These are phyloP conservation scores for Mantamonas sphyraenae DNA, from an alignment of 78 protist species.

Conservation along the genomic window DNA sequence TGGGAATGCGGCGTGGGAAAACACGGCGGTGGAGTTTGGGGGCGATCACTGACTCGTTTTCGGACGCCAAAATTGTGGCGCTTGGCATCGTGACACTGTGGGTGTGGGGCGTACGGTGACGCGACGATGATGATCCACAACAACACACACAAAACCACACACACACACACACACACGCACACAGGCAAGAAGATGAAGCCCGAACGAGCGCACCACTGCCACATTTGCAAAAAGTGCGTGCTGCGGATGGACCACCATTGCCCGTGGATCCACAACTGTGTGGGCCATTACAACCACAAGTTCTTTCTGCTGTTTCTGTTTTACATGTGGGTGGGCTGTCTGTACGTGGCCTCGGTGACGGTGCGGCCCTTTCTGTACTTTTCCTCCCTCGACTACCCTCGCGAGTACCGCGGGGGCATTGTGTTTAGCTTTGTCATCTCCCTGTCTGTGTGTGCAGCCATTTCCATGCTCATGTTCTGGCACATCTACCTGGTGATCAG, in stretches of 20 bases:
- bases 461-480: slow-evolving; percentile 37
- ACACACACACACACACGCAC: too few species aligned
- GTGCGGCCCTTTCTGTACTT: neutral
- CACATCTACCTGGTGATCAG: slow-evolving; percentile 34
- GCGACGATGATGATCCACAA: too few species aligned
- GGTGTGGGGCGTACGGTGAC: too few species aligned
- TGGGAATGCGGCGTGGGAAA: too few species aligned
- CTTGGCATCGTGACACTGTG: too few species aligned
- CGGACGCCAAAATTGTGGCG: too few species aligned
- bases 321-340: slow-evolving; percentile 3
- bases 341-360: neutral
- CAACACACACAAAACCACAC: too few species aligned
- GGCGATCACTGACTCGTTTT: too few species aligned
- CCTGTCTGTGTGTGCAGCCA: slow-evolving; percentile 20
- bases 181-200: slow-evolving; percentile 27
- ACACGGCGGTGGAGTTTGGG: too few species aligned
- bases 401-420: slow-evolving; percentile 7
- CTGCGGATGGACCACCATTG: slow-evolving; percentile 71
- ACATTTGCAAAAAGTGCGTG: slow-evolving; percentile 61
- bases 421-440: slow-evolving; percentile 37
- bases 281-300: slow-evolving; percentile 24
- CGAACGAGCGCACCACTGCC: slow-evolving; percentile 78
- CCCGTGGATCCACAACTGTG: slow-evolving; percentile 52
- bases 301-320: slow-evolving; percentile 17
- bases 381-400: slow-evolving; percentile 13